Percentiles rank a stretch among this genome's conserved stretches.
These are phyloP conservation scores for Geotrichum citri-aurantii DNA, from an alignment of 1,139 yeast genomes.

Conservation along the genomic window DNA sequence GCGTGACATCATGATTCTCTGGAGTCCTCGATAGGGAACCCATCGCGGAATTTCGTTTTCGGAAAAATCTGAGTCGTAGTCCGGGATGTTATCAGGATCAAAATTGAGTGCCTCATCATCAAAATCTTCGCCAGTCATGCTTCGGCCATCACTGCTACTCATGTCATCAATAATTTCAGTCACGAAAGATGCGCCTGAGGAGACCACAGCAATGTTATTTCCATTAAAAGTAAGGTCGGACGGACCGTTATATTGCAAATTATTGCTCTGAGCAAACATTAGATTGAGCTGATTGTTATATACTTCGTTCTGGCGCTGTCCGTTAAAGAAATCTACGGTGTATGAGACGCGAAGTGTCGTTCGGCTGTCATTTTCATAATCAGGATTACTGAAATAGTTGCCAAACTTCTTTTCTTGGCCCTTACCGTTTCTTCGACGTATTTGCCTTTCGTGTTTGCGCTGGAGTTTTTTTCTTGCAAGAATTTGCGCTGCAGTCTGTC, in stretches of 20 bases:
- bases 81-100: slow-evolving; percentile 9
- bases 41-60: slow-evolving; percentile 12
- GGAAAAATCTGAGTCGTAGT: slow-evolving; percentile 7
- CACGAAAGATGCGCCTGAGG: slow-evolving; percentile 12
- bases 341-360: slow-evolving; percentile 24
- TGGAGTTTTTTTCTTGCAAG: slow-evolving; percentile 29
- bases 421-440: slow-evolving; percentile 17
- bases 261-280: slow-evolving; percentile 25
- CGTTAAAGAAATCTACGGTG: slow-evolving; percentile 29
- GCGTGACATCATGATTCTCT: slow-evolving; percentile 58
- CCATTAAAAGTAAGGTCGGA: not conserved
- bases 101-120: slow-evolving; percentile 6
- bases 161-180: slow-evolving; percentile 18
- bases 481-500: slow-evolving; percentile 36
- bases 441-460: slow-evolving; percentile 21
- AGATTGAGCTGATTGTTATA: slow-evolving; percentile 29
- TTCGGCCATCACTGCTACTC: slow-evolving; percentile 12
- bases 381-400: slow-evolving; percentile 26
- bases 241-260: slow-evolving; percentile 14
- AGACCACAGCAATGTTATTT: slow-evolving; percentile 1
- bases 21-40: slow-evolving; percentile 18
- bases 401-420: slow-evolving; percentile 23
- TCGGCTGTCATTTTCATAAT: slow-evolving; percentile 10
- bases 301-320: slow-evolving; percentile 28
- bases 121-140: not conserved